A percentile compares a stretch with the other conserved stretches of the same genome.
phyloP scores from a whole-genome alignment of 805 yeast species.

The Myxozyma mucilagina region DNA sequence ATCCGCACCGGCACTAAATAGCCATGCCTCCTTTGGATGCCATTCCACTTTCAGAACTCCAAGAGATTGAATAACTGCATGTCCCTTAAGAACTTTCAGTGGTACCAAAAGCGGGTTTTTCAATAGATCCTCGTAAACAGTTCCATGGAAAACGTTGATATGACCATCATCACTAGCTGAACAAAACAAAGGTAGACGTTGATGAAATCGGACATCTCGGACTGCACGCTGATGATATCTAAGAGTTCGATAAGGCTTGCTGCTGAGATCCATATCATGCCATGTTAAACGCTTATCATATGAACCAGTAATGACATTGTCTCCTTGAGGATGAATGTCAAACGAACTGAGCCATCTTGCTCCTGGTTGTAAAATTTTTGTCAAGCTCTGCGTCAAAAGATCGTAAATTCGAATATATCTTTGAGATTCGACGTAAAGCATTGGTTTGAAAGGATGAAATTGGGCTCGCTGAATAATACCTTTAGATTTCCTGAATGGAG shows the following conservation, averaged over 20 bases:
- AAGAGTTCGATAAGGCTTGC: constrained; percentile 91
- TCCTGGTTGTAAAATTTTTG: constrained; percentile 88
- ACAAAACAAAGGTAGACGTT: constrained; percentile 84
- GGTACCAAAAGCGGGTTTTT: constrained; percentile 96
- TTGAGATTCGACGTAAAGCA: constrained; percentile 82
- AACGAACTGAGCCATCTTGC: constrained; percentile 91
- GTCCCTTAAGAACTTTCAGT: constrained; percentile 89
- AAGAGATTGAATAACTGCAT: constrained; percentile 70
- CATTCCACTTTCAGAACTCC: constrained; percentile 87
- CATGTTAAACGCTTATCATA: constrained; percentile 93
- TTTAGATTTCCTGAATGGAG: constrained; percentile 89
- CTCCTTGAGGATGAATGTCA: constrained; percentile 93
- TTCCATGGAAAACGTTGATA: constrained; percentile 92
- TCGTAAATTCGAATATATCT: constrained; percentile 89
- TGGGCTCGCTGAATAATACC: constrained; percentile 95
- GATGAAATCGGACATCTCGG: constrained; percentile 83
- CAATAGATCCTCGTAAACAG: constrained; percentile 93
- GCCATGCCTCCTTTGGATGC: constrained; percentile 99
- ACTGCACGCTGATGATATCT: constrained; percentile 96
- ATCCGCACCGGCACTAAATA: constrained; percentile 96
- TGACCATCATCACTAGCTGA: constrained; percentile 94
- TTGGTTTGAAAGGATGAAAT: constrained; percentile 96
- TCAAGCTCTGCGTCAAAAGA: constrained; percentile 76
- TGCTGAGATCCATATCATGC: constrained; percentile 91
- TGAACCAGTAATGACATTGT: constrained; percentile 87